Percentiles rank a stretch among this genome's conserved stretches.
Evolutionary conservation across 345 rosid species (phyloP).

Genomic region (Viola odorata): DNA sequence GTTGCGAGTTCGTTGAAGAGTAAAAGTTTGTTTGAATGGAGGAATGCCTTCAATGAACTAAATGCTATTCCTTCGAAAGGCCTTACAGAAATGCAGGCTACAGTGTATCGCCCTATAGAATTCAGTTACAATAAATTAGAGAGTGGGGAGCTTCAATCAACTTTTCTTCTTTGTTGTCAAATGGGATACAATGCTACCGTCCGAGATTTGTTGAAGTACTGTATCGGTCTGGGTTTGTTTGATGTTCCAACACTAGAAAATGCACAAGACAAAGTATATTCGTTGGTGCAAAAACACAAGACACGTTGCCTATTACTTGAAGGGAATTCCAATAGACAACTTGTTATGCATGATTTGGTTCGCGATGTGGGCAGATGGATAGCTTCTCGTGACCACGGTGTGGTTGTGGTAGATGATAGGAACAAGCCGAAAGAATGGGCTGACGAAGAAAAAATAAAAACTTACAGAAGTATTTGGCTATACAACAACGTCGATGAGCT

Average conservation of each 20-base stretch:
- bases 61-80: background rate
- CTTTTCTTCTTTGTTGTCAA: constrained; percentile 23
- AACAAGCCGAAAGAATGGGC: constrained; percentile 3
- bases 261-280: constrained; percentile 6
- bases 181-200: too few relatives aligned
- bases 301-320: constrained; percentile 19
- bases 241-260: background rate
- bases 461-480: constrained; percentile 1
- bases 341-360: constrained; percentile 29
- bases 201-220: background rate
- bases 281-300: constrained; percentile 20
- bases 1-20: constrained; percentile 19
- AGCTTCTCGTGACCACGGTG: constrained; percentile 8
- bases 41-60: constrained; percentile 13
- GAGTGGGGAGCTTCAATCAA: constrained; percentile 18
- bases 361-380: constrained; percentile 17
- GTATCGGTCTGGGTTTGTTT: constrained; percentile 19
- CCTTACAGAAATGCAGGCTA: background rate
- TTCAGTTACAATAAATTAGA: constrained; percentile 20
- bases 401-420: constrained; percentile 2
- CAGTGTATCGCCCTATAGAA: constrained; percentile 2
- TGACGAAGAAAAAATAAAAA: background rate
- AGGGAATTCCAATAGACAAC: background rate
- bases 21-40: constrained; percentile 11
- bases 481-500: constrained; percentile 2